phyloP scores from a whole-genome alignment of 176 grass and related monocot genomes.

The Thinopyrum elongatum region DNA sequence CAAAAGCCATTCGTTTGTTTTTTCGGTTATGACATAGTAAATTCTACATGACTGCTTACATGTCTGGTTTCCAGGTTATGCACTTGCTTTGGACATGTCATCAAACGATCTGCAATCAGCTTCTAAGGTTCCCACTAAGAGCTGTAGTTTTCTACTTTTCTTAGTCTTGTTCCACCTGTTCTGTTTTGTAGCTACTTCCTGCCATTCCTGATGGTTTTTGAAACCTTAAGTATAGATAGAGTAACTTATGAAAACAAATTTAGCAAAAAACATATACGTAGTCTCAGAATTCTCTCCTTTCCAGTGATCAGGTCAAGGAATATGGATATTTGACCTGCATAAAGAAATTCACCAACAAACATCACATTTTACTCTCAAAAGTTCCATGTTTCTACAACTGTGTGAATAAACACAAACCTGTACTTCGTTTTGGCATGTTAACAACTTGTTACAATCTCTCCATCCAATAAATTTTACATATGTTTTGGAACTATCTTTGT shows the following conservation, averaged over 20 bases:
- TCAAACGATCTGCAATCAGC: conserved; percentile 77
- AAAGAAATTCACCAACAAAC: background rate
- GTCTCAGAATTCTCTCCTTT: background rate
- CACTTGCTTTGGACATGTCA: conserved; percentile 96
- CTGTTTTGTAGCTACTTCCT: background rate
- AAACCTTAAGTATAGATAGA: background rate
- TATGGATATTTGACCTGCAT: background rate
- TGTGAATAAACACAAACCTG: background rate
- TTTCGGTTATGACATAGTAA: background rate
- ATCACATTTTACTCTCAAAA: background rate
- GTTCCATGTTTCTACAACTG: background rate
- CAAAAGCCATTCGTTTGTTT: background rate
- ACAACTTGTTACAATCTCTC: background rate
- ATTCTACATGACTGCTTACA: background rate
- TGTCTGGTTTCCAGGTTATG: conserved; percentile 65
- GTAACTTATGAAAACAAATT: background rate
- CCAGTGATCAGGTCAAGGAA: background rate
- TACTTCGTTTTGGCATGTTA: background rate
- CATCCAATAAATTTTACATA: background rate
- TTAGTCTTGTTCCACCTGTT: background rate
- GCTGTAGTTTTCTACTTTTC: background rate
- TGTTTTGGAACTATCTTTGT: background rate
- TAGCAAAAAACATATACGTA: background rate
- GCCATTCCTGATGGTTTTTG: background rate
- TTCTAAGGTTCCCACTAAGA: conserved; percentile 52